A percentile compares a stretch with the other conserved stretches of the same genome.
Conservation (phyloP, 2,329 filamentous ascomycete genomes). For the Microcyclospora pomicola region DNA sequence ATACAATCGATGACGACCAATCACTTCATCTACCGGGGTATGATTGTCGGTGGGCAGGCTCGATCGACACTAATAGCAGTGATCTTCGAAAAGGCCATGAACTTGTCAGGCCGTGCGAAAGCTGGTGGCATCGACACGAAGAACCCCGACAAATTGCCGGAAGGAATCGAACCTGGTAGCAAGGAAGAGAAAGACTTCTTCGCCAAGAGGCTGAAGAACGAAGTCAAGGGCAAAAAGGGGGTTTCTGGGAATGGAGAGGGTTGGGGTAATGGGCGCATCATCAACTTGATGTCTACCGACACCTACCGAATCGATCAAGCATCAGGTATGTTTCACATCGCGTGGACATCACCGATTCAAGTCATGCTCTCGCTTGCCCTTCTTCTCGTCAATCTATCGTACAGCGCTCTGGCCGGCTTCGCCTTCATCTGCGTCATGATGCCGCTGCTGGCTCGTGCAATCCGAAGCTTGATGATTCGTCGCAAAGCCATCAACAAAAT, state of each 20-base stretch:
- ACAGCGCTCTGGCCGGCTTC: constrained; percentile 81
- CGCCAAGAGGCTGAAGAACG: constrained; percentile 32
- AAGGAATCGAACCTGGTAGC: constrained; percentile 33
- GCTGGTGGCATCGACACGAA: constrained; percentile 50
- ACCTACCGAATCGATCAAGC: constrained; percentile 87
- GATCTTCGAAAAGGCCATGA: constrained; percentile 88
- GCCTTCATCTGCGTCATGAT: constrained; percentile 65
- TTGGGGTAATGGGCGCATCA: constrained; percentile 84
- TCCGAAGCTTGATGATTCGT: constrained; percentile 61
- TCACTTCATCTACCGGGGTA: constrained; percentile 85
- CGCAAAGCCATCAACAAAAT: constrained; percentile 78
- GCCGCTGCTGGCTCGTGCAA: constrained; percentile 62
- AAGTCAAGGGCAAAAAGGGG: constrained; percentile 31
- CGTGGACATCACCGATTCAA: constrained; percentile 74
- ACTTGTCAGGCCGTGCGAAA: constrained; percentile 72
- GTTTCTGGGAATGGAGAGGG: constrained; percentile 58
- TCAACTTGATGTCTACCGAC: constrained; percentile 90
- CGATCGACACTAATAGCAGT: constrained; percentile 70
- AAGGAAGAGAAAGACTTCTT: constrained; percentile 39
- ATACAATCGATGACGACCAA: constrained; percentile 68
- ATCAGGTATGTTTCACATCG: constrained; percentile 75
- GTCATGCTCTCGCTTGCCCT: constrained; percentile 67
- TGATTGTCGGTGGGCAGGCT: constrained; percentile 77
- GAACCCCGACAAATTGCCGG: constrained; percentile 21
- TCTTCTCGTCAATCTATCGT: constrained; percentile 73